Evolutionary conservation across 345 rosid genomes (phyloP).

Genomic region (Dovyalis caffra): DNA sequence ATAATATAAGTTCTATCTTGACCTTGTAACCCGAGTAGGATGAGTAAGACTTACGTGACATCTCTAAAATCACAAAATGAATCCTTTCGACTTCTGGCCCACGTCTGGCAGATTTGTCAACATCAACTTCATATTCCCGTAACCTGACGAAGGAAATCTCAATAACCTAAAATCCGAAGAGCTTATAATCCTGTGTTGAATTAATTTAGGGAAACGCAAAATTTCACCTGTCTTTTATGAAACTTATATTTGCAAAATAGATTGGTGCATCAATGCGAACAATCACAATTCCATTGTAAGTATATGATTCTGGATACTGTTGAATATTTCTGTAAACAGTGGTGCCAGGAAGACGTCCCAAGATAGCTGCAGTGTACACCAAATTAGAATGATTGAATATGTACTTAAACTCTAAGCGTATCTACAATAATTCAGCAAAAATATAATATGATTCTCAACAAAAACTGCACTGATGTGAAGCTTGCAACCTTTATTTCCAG

Average conservation of each 20-base stretch:
- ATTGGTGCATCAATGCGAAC: conserved; percentile 93
- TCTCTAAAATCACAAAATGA: conserved; percentile 80
- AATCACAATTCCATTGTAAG: conserved; percentile 87
- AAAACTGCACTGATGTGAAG: background rate
- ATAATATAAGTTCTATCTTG: background rate
- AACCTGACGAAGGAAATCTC: conserved; percentile 46
- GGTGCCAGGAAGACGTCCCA: conserved; percentile 99
- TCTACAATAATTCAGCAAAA: background rate
- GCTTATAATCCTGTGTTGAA: background rate
- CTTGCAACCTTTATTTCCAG: background rate
- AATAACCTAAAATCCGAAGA: conserved; percentile 8
- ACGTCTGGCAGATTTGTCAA: conserved; percentile 62
- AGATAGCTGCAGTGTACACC: conserved; percentile 58
- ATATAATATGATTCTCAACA: background rate
- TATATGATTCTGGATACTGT: conserved; percentile 97
- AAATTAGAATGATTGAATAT: background rate
- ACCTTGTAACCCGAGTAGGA: background rate
- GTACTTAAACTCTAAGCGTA: background rate
- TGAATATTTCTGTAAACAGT: conserved; percentile 83
- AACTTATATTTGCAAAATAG: conserved; percentile 95
- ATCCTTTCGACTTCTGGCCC: conserved; percentile 89
- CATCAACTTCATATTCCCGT: conserved; percentile 81
- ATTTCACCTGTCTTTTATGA: conserved; percentile 80
- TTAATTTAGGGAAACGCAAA: conserved; percentile 6
- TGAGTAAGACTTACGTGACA: conserved; percentile 75